phyloP scores from a whole-genome alignment of 768 basidiomycete species.

The Gymnopilus dilepis region DNA sequence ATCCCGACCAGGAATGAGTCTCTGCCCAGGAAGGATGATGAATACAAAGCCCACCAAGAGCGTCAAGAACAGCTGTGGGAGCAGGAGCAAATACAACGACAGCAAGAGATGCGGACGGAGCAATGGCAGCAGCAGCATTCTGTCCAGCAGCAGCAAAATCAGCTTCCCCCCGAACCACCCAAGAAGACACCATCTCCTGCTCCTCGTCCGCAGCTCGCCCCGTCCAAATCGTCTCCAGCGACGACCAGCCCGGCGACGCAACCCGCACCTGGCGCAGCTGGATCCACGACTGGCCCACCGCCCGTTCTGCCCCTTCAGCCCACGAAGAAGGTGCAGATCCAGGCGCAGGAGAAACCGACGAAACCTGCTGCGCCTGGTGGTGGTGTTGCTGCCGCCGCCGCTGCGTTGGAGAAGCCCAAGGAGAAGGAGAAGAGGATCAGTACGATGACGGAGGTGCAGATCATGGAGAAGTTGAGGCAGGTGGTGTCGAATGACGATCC shows the following conservation, averaged over 20 bases:
- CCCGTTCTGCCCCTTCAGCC: conserved; percentile 80
- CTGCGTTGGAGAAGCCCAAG: conserved; percentile 76
- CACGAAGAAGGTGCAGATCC: conserved; percentile 72
- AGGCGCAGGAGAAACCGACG: conserved; percentile 49
- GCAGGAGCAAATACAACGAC: conserved; percentile 31
- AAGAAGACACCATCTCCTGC: conserved; percentile 28
- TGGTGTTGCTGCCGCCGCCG: conserved; percentile 60
- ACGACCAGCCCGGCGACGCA: conserved; percentile 48
- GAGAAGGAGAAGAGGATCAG: conserved; percentile 92
- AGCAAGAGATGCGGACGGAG: conserved; percentile 39
- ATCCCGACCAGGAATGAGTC: conserved; percentile 58
- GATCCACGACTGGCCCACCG: conserved; percentile 57
- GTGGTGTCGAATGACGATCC: conserved; percentile 91
- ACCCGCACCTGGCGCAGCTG: conserved; percentile 52
- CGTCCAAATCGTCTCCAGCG: conserved; percentile 53
- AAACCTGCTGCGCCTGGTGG: conserved; percentile 42
- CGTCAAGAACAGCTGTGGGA: conserved; percentile 36
- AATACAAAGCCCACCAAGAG: conserved; percentile 31
- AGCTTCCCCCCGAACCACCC: conserved; percentile 35
- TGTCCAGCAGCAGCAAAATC: conserved; percentile 34
- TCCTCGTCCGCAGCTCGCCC: conserved; percentile 41
- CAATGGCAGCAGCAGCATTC: conserved; percentile 43
- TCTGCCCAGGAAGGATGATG: conserved; percentile 30
- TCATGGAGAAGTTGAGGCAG: conserved; percentile 94
- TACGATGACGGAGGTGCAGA: conserved; percentile 96